Conservation (phyloP, 2,329 filamentous ascomycete species). For the Pestalotiopsis fici region DNA sequence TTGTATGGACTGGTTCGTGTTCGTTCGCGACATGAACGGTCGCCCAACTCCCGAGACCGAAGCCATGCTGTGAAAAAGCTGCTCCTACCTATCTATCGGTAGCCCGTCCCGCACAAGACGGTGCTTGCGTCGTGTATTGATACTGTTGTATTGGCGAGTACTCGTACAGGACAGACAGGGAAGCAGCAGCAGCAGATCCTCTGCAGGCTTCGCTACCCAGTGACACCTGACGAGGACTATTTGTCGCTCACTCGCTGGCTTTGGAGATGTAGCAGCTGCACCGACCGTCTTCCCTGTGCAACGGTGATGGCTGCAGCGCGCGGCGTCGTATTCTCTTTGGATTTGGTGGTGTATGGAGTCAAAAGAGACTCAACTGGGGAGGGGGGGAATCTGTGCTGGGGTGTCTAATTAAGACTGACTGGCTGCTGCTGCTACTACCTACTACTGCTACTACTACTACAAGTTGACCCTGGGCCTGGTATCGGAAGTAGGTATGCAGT, state of each 20-base stretch:
- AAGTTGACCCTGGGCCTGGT: too few relatives aligned
- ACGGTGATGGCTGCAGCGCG: not conserved
- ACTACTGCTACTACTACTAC: too few relatives aligned
- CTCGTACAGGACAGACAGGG: not conserved
- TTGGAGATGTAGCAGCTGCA: not conserved
- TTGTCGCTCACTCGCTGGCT: not conserved
- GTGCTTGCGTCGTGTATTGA: slow-evolving; percentile 1
- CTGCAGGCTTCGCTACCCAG: not conserved
- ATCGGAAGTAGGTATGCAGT: not conserved
- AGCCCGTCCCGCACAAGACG: slow-evolving; percentile 1
- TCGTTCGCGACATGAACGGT: slow-evolving; percentile 43
- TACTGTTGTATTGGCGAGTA: slow-evolving; percentile 2
- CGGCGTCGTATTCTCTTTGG: not conserved
- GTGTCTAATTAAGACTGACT: not conserved
- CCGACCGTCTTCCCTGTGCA: not conserved
- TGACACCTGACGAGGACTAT: not conserved
- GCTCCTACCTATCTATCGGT: not conserved
- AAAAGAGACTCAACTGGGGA: not conserved
- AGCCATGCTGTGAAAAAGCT: slow-evolving; percentile 32
- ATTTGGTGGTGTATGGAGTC: not conserved
- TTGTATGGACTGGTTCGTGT: slow-evolving; percentile 36
- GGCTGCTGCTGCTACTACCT: too few relatives aligned
- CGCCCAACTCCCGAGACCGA: slow-evolving; percentile 37
- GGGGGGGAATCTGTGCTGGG: not conserved
- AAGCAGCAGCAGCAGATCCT: slow-evolving; percentile 1